phyloP scores from a whole-genome alignment of 768 basidiomycete genomes.

The Suillus tomentosus region DNA sequence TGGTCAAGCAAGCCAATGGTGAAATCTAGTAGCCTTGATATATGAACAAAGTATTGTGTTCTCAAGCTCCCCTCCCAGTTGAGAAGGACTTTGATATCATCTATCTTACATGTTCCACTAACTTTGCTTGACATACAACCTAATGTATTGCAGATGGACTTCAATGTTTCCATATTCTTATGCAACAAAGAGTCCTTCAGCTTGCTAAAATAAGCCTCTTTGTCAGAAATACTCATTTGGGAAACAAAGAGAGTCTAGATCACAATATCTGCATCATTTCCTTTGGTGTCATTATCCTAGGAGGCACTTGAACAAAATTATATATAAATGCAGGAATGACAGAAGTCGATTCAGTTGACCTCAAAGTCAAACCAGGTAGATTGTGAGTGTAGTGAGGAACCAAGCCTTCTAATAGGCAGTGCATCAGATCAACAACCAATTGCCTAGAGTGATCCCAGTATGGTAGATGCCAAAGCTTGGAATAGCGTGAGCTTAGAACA shows the following conservation, averaged over 20 bases:
- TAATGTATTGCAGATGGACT: conserved; percentile 6
- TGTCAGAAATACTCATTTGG: neutral
- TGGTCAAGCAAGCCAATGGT: conserved; percentile 9
- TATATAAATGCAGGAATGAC: too few relatives aligned
- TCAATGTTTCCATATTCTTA: conserved; percentile 11
- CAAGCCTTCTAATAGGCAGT: too few relatives aligned
- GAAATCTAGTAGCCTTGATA: conserved; percentile 18
- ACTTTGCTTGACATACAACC: conserved; percentile 6
- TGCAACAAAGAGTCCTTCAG: conserved; percentile 4
- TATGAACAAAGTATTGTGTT: conserved; percentile 17
- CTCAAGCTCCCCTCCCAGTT: conserved; percentile 18
- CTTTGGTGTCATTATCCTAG: too few relatives aligned
- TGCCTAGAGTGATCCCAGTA: too few relatives aligned
- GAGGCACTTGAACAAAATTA: too few relatives aligned
- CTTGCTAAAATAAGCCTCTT: neutral
- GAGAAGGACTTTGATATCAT: conserved; percentile 14
- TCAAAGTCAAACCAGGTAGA: too few relatives aligned
- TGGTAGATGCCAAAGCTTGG: too few relatives aligned
- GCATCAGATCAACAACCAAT: too few relatives aligned
- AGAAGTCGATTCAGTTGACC: too few relatives aligned
- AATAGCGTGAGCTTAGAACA: too few relatives aligned
- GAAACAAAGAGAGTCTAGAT: neutral
- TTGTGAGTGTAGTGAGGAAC: too few relatives aligned
- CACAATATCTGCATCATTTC: too few relatives aligned
- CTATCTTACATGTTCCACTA: conserved; percentile 3